Base-by-base conservation (phyloP, 371 early-diverging fungal genomes). In the Phascolomyces articulosus region DNA sequence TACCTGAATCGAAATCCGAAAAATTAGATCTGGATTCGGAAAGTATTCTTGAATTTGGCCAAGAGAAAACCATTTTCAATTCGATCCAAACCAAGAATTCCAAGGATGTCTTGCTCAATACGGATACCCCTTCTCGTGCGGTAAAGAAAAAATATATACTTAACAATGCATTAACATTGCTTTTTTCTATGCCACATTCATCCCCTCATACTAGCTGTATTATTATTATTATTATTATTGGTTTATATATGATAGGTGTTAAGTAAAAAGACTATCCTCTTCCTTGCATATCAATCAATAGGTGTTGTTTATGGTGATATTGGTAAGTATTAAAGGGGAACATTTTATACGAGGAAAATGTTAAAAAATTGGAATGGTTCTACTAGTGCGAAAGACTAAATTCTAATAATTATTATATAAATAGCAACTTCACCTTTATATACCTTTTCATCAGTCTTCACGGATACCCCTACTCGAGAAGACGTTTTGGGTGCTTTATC, bases 251-350 rank as follows among this genome's bases (percentile, higher is more conserved):
- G 8, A 47, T 49, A 70, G 70, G 21, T 49, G 4, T 49, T 66
- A 26, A 70, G 70, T 51, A 71, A 66, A 48, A 21, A 18, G 4
- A 41, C 58, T 16, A 62, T 63, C 10, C 24, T 64, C 10, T 66
- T 53, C 27, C 64, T 75, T 13, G 67, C 72, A 21, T 71, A 63
- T 26, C 71, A 75, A 58, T 66, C 72, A 16, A 51, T 69, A 11
- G 75, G 75, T 11, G 75, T 75, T 2, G 65, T 75, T 16, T 86
- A 79, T 34, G 87, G 88, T 11, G 88, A 87, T 62, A 78, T 87
- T 58, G 85, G 81, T 31, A 55, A 40, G 55, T 31, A n/a, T 44
- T 29, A 16, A 16, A n/a, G 24, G 2, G 24, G 24, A 59, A 23
- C 26, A 21, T 23, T n/a, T n/a, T n/a, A n/a, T n/a, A n/a, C n/a